phyloP scores from a whole-genome alignment of 2,329 filamentous ascomycete species.

The Curvularia verruculosa region DNA sequence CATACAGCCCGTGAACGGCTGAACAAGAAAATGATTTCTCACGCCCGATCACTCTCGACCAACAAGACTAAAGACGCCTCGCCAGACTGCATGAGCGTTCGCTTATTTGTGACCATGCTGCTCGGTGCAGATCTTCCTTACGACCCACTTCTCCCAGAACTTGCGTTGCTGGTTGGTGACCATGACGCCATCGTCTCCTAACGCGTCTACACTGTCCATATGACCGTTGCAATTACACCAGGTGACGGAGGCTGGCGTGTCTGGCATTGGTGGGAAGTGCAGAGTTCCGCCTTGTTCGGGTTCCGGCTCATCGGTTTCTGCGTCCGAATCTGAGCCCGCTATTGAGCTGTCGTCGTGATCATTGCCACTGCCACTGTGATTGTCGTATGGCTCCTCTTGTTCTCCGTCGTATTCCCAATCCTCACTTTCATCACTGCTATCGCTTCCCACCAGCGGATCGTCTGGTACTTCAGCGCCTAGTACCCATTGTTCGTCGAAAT shows the following conservation, averaged over 20 bases:
- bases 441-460: conserved; percentile 52
- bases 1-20: conserved; percentile 7
- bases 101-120: conserved; percentile 46
- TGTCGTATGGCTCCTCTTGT: conserved; percentile 22
- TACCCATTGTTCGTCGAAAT: conserved; percentile 58
- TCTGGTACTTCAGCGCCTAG: conserved; percentile 58
- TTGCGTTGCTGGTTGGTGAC: conserved; percentile 59
- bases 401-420: conserved; percentile 45
- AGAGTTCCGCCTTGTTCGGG: conserved; percentile 50
- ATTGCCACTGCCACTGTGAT: conserved; percentile 37
- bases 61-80: conserved; percentile 6
- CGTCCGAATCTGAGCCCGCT: conserved; percentile 42
- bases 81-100: not conserved
- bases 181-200: conserved; percentile 56
- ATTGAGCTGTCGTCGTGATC: conserved; percentile 45
- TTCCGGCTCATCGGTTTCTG: conserved; percentile 40
- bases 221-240: conserved; percentile 55
- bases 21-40: conserved; percentile 8
- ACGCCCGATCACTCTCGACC: not conserved
- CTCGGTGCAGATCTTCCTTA: conserved; percentile 54
- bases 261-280: conserved; percentile 55
- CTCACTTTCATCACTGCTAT: conserved; percentile 51
- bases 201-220: conserved; percentile 51
- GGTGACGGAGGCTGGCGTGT: conserved; percentile 54
- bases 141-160: conserved; percentile 62